Evolutionary conservation across 495 filamentous ascomycete species (phyloP).

Genomic region (Penicillium odoratum): DNA sequence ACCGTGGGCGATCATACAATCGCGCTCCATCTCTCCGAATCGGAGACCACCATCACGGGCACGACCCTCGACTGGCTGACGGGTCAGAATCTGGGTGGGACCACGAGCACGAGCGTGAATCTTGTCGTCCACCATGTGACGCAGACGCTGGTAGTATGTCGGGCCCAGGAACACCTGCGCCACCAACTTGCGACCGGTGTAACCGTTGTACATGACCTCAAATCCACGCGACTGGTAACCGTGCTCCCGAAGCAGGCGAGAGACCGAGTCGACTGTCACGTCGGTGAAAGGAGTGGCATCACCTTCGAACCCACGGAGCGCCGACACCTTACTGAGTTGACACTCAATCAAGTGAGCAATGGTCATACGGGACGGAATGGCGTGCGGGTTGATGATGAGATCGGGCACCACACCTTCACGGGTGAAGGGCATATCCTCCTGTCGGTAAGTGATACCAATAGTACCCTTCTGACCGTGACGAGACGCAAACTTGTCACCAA

Average conservation of each 20-base stretch:
- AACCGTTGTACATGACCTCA: conserved; percentile 98
- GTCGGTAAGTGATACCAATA: conserved; percentile 94
- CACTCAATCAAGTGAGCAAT: conserved; percentile 99
- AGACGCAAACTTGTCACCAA: conserved; percentile 98
- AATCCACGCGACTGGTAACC: conserved; percentile 97
- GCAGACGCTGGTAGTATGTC: conserved; percentile 97
- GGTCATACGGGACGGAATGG: conserved; percentile 99
- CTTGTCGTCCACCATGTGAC: conserved; percentile 99
- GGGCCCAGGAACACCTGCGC: conserved; percentile 96
- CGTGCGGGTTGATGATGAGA: conserved; percentile 98
- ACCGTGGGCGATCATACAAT: conserved; percentile 99
- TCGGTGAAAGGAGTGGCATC: conserved; percentile 98
- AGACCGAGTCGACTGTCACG: conserved; percentile 94
- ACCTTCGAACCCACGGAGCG: conserved; percentile 87
- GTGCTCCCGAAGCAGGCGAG: conserved; percentile 79
- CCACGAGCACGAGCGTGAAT: conserved; percentile 96
- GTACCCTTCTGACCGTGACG: conserved; percentile 99
- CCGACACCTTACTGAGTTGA: conserved; percentile 90
- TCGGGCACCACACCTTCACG: conserved; percentile 88
- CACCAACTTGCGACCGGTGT: conserved; percentile 88
- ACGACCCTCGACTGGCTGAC: conserved; percentile 98
- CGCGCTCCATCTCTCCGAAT: conserved; percentile 99
- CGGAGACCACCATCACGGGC: conserved; percentile 96
- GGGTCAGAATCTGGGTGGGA: conserved; percentile 93
- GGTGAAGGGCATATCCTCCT: conserved; percentile 99